A percentile compares a stretch with the other conserved stretches of the same genome.
These are phyloP conservation scores for Diplodia sapinea DNA, from an alignment of 2,329 filamentous ascomycete genomes.

Conservation along the genomic window DNA sequence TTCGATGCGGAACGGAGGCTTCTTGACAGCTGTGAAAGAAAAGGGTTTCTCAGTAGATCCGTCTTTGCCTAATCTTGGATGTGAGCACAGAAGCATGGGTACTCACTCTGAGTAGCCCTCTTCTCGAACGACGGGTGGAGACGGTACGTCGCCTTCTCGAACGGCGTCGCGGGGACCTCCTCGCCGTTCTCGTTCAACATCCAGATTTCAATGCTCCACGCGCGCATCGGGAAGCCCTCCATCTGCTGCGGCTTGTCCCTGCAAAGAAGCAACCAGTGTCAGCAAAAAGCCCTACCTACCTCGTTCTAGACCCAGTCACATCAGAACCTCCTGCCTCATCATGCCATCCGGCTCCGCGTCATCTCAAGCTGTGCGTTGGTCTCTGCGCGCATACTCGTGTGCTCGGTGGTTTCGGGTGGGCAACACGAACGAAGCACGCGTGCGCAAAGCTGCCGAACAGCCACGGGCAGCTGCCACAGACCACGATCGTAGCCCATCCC, in stretches of 20 bases:
- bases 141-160: slow-evolving; percentile 91
- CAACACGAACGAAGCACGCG: neutral
- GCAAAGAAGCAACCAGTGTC: slow-evolving; percentile 25
- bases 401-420: too few relatives aligned
- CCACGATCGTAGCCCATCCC: neutral
- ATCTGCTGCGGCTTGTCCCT: slow-evolving; percentile 81
- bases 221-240: slow-evolving; percentile 88
- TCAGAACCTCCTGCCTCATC: neutral
- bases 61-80: neutral
- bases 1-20: slow-evolving; percentile 83
- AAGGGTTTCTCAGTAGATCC: neutral
- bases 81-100: neutral
- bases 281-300: slow-evolving; percentile 1
- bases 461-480: neutral
- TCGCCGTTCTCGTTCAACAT: slow-evolving; percentile 86
- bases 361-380: neutral
- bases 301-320: neutral
- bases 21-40: slow-evolving; percentile 69
- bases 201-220: slow-evolving; percentile 87
- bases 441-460: neutral
- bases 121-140: slow-evolving; percentile 93
- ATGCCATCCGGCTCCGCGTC: neutral
- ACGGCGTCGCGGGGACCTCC: slow-evolving; percentile 80
- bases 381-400: neutral
- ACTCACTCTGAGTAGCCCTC: slow-evolving; percentile 76